Conservation (phyloP, 148 eudicot species). For the Chenopodium album region DNA sequence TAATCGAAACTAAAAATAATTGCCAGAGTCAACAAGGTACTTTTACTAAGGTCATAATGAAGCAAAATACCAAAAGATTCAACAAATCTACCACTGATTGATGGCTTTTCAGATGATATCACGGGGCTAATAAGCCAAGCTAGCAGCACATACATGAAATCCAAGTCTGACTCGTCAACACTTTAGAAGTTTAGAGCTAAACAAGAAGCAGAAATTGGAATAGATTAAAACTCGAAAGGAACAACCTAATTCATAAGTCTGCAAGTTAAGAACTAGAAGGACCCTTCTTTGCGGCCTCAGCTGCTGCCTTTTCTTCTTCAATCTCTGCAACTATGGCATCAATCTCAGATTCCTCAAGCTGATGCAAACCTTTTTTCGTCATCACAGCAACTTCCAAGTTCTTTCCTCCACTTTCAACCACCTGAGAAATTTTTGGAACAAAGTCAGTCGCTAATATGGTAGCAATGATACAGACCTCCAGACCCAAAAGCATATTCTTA, state of each 20-base stretch:
- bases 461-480: neutral
- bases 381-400: constrained; percentile 95
- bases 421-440: constrained; percentile 39
- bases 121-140: neutral
- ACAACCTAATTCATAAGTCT: constrained; percentile 12
- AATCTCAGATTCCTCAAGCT: constrained; percentile 92
- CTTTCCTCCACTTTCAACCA: constrained; percentile 98
- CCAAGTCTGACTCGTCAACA: constrained; percentile 17
- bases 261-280: constrained; percentile 53
- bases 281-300: constrained; percentile 74
- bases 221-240: neutral
- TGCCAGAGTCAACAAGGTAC: neutral
- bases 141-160: constrained; percentile 9
- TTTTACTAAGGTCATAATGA: neutral
- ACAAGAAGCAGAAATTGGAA: neutral
- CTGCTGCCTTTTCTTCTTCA: constrained; percentile 96
- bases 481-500: neutral
- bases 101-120: neutral
- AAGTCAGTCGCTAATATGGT: neutral
- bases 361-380: constrained; percentile 82
- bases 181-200: neutral
- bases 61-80: neutral
- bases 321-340: constrained; percentile 95
- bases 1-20: neutral
- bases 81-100: neutral